These are phyloP conservation scores for Berberis vulgaris DNA, from an alignment of 164 flowering plant genomes.

Conservation along the genomic window DNA sequence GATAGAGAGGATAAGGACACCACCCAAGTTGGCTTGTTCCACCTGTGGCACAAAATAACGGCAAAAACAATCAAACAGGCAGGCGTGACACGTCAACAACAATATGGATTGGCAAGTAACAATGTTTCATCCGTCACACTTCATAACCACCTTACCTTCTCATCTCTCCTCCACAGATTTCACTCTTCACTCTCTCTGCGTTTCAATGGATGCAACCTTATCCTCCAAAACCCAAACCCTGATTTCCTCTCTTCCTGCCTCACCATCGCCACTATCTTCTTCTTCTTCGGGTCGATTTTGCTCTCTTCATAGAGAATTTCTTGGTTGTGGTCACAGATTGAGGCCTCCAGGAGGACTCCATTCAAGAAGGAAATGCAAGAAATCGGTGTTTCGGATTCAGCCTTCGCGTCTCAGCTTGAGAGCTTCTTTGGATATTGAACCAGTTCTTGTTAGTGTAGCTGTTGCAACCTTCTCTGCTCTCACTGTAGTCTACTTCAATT, in stretches of 20 bases:
- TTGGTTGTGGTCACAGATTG: constrained; percentile 24
- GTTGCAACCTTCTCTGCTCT: constrained; percentile 40
- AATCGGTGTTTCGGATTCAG: constrained; percentile 14
- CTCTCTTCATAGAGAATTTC: constrained; percentile 24
- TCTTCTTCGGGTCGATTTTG: constrained; percentile 12
- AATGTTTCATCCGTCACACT: too few species aligned
- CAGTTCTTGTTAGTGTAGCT: constrained; percentile 31
- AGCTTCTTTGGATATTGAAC: constrained; percentile 33
- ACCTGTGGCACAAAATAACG: too few species aligned
- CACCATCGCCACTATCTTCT: constrained; percentile 7
- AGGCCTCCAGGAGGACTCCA: constrained; percentile 25
- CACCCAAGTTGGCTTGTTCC: too few species aligned
- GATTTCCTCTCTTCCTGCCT: constrained; percentile 13
- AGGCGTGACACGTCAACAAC: too few species aligned
- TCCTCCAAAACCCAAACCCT: constrained; percentile 29
- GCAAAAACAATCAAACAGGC: too few species aligned
- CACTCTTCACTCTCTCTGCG: constrained; percentile 7
- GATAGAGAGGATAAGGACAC: too few species aligned
- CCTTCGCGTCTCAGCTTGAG: constrained; percentile 20
- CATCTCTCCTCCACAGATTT: constrained; percentile 5
- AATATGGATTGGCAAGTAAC: too few species aligned
- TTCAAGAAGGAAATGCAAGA: constrained; percentile 18
- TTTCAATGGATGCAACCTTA: constrained; percentile 40
- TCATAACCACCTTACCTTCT: neutral
- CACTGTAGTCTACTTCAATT: constrained; percentile 24